Evolutionary conservation across 2,329 filamentous ascomycete genomes (phyloP).

Genomic region (Tolypocladium guangdongense): DNA sequence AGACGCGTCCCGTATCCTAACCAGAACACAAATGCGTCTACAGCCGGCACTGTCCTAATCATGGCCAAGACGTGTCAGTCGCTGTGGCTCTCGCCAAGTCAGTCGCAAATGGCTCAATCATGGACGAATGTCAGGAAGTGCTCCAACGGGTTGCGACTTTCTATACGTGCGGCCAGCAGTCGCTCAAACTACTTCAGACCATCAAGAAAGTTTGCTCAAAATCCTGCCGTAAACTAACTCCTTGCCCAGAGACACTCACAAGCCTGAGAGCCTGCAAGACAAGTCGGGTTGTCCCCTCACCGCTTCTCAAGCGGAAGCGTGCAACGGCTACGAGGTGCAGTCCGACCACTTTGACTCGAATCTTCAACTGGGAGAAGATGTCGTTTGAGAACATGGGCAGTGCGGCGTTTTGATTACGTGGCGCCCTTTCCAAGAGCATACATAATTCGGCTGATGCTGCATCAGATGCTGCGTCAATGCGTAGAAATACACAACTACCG

Average conservation of each 20-base stretch:
- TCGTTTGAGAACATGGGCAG: slow-evolving; percentile 1
- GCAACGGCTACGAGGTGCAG: background rate
- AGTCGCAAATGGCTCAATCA: background rate
- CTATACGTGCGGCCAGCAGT: background rate
- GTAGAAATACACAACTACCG: too few relatives aligned
- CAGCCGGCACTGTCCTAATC: slow-evolving; percentile 9
- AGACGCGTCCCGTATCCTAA: background rate
- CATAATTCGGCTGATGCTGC: background rate
- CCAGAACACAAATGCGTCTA: slow-evolving; percentile 6
- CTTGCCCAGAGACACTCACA: too few relatives aligned
- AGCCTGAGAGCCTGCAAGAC: background rate
- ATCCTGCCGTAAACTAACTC: background rate
- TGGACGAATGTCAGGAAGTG: slow-evolving; percentile 6
- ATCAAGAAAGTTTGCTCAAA: slow-evolving; percentile 1
- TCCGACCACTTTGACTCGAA: background rate
- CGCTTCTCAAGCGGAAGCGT: background rate
- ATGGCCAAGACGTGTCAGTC: slow-evolving; percentile 4
- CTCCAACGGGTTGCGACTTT: slow-evolving; percentile 1
- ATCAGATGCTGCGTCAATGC: background rate
- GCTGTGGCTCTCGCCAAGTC: background rate
- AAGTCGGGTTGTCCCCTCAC: background rate
- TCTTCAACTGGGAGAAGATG: slow-evolving; percentile 3
- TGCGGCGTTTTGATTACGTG: background rate
- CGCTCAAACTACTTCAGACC: slow-evolving; percentile 2
- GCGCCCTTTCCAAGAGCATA: background rate